Evolutionary conservation across 2,329 filamentous ascomycete species (phyloP).

Genomic region (Pseudogymnoascus sp.): DNA sequence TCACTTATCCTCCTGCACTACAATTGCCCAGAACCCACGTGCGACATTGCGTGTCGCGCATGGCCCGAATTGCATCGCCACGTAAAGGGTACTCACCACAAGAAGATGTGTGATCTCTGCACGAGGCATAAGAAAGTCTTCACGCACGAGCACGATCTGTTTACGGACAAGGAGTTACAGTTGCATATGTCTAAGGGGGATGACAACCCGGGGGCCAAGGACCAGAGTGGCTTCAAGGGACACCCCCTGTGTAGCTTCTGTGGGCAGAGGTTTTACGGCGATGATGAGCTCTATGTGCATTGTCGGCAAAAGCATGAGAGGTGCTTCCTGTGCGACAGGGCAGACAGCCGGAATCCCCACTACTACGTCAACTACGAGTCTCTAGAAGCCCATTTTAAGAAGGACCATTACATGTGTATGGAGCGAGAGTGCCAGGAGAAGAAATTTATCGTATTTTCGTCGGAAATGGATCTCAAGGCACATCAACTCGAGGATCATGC

Average conservation of each 20-base stretch:
- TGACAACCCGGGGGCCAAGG: constrained; percentile 77
- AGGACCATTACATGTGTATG: constrained; percentile 77
- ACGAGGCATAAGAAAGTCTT: constrained; percentile 96
- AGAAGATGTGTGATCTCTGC: constrained; percentile 87
- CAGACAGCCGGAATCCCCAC: constrained; percentile 53
- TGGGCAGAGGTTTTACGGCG: constrained; percentile 84
- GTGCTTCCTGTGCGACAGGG: constrained; percentile 84
- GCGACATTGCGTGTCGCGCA: constrained; percentile 75
- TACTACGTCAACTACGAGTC: constrained; percentile 88
- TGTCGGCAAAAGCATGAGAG: constrained; percentile 90
- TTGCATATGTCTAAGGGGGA: constrained; percentile 88
- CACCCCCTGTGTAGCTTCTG: constrained; percentile 95
- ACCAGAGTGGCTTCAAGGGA: constrained; percentile 93
- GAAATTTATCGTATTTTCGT: constrained; percentile 95
- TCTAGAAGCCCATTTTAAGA: constrained; percentile 77
- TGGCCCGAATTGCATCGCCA: constrained; percentile 76
- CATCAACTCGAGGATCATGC: constrained; percentile 83
- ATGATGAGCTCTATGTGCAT: constrained; percentile 89
- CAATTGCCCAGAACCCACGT: constrained; percentile 83
- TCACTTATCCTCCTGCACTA: constrained; percentile 82
- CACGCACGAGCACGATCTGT: constrained; percentile 93
- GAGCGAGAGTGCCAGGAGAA: constrained; percentile 89
- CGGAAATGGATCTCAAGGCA: constrained; percentile 88
- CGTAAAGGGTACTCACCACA: constrained; percentile 73
- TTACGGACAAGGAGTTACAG: constrained; percentile 70